phyloP scores from a whole-genome alignment of 352 stramenopile species.

The Phytophthora meadii region DNA sequence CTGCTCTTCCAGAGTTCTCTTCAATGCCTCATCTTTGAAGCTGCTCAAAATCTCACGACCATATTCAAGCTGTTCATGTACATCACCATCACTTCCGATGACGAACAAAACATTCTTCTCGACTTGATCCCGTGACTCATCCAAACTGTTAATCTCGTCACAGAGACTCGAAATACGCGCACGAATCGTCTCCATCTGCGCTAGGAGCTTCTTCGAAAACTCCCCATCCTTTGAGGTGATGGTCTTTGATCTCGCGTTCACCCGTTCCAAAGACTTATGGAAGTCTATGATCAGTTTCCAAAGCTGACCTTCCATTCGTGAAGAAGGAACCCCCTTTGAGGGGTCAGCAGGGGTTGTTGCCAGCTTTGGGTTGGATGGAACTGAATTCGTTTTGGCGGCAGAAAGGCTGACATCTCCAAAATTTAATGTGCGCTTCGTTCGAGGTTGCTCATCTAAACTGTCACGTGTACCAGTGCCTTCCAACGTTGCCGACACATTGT shows the following conservation, averaged over 20 bases:
- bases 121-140: slow-evolving; percentile 64
- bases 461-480: slow-evolving; percentile 15
- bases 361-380: slow-evolving; percentile 14
- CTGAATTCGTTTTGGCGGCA: slow-evolving; percentile 17
- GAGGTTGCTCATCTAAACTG: slow-evolving; percentile 11
- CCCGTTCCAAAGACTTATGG: slow-evolving; percentile 60
- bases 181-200: slow-evolving; percentile 45
- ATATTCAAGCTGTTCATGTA: slow-evolving; percentile 82
- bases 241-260: slow-evolving; percentile 48
- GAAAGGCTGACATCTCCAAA: slow-evolving; percentile 34
- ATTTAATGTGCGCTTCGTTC: slow-evolving; percentile 41
- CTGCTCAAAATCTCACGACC: slow-evolving; percentile 70
- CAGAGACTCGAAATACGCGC: slow-evolving; percentile 47
- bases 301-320: slow-evolving; percentile 62
- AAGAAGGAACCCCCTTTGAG: slow-evolving; percentile 38
- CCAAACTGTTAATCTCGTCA: slow-evolving; percentile 60
- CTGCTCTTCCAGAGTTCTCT: slow-evolving; percentile 70
- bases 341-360: background rate
- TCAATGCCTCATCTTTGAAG: slow-evolving; percentile 69
- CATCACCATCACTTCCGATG: slow-evolving; percentile 77
- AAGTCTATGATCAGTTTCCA: slow-evolving; percentile 82
- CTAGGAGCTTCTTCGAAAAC: slow-evolving; percentile 35
- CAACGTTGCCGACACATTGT: slow-evolving; percentile 21
- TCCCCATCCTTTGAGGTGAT: slow-evolving; percentile 50
- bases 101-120: slow-evolving; percentile 80